Conservation (phyloP, 495 filamentous ascomycete genomes). For the Aspergillus diversus region DNA sequence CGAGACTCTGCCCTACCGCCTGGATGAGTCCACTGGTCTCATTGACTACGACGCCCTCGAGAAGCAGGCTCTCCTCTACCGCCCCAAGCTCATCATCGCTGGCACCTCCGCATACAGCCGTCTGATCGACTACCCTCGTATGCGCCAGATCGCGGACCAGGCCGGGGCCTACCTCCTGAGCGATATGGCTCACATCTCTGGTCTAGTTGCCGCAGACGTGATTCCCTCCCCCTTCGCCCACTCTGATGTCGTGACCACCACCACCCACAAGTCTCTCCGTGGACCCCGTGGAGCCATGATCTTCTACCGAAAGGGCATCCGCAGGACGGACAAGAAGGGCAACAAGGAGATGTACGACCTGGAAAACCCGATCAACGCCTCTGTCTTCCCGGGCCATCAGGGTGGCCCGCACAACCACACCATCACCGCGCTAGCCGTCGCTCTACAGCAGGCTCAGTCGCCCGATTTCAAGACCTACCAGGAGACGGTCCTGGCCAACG, state of each 20-base stretch:
- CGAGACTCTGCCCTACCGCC: constrained; percentile 91
- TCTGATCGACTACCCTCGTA: constrained; percentile 86
- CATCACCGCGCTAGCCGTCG: constrained; percentile 92
- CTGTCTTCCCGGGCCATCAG: constrained; percentile 99
- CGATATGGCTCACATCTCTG: constrained; percentile 99
- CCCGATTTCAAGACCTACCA: constrained; percentile 91
- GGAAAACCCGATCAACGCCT: constrained; percentile 91
- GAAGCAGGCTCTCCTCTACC: constrained; percentile 81
- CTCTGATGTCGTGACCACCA: constrained; percentile 97
- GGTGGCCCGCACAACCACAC: constrained; percentile 99
- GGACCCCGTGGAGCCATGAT: constrained; percentile 97
- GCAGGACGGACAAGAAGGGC: constrained; percentile 85
- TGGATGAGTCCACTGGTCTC: constrained; percentile 85
- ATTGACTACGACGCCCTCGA: constrained; percentile 94
- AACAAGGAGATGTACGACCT: constrained; percentile 85
- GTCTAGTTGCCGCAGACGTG: constrained; percentile 87
- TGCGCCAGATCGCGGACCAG: constrained; percentile 85
- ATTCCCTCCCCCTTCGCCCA: constrained; percentile 85
- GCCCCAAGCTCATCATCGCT: constrained; percentile 93
- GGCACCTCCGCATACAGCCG: constrained; percentile 95
- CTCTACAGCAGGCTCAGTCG: constrained; percentile 88
- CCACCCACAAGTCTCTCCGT: constrained; percentile 94
- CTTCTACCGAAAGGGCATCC: constrained; percentile 92
- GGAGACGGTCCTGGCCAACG: constrained; percentile 81
- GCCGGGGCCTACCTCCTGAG: constrained; percentile 90